Evolutionary conservation across 768 basidiomycete species (phyloP).

Genomic region (Crucibulum laeve): DNA sequence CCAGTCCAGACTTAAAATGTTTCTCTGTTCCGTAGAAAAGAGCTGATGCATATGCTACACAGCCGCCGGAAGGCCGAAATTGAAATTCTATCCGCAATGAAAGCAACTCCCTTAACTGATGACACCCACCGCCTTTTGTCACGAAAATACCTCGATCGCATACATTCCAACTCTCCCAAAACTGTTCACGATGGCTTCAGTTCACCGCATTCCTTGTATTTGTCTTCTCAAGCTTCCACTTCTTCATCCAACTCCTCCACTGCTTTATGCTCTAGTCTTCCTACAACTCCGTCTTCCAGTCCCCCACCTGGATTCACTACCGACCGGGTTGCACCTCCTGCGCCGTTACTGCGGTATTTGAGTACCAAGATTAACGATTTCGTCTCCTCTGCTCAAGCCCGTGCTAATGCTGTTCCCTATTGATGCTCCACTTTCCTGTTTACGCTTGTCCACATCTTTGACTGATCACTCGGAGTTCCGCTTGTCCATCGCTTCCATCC

Average conservation of each 20-base stretch:
- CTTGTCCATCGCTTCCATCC: too few species aligned
- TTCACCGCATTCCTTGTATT: conserved; percentile 3
- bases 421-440: conserved; percentile 4
- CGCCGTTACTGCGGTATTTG: conserved; percentile 19
- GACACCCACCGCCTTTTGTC: background rate
- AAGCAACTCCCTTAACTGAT: background rate
- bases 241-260: background rate
- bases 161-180: background rate
- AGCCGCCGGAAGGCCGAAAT: conserved; percentile 90
- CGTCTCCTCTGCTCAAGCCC: conserved; percentile 8
- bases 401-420: conserved; percentile 5
- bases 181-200: background rate
- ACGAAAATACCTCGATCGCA: background rate
- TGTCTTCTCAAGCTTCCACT: background rate
- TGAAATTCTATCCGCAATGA: conserved; percentile 54
- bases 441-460: conserved; percentile 2
- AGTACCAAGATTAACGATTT: conserved; percentile 17
- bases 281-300: conserved; percentile 1
- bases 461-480: too few species aligned
- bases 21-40: conserved; percentile 48
- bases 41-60: conserved; percentile 77
- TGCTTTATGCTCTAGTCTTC: background rate
- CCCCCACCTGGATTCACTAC: background rate
- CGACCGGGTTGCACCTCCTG: conserved; percentile 9
- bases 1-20: background rate